A percentile compares a stretch with the other conserved stretches of the same genome.
Evolutionary conservation across 2,329 filamentous ascomycete genomes (phyloP).

Genomic region (Ophiostoma piceae): DNA sequence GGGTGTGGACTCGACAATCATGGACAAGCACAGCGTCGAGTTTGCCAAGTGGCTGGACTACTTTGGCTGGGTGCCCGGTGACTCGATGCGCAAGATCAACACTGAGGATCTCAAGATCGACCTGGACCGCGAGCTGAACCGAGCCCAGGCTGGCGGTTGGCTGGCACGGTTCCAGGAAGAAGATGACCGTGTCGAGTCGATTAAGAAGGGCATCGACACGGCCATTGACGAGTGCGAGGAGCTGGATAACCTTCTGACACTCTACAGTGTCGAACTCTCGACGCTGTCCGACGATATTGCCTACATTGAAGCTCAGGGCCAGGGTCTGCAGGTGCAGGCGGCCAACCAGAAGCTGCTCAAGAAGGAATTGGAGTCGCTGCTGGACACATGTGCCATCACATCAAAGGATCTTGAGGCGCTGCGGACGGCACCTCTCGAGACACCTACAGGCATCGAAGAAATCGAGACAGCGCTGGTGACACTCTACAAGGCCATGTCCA

Average conservation of each 20-base stretch:
- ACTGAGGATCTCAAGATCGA: conserved; percentile 78
- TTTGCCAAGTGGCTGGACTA: conserved; percentile 79
- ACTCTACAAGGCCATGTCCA: conserved; percentile 86
- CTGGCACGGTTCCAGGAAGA: conserved; percentile 77
- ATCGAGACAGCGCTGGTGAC: conserved; percentile 73
- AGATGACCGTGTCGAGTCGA: conserved; percentile 82
- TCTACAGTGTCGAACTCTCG: conserved; percentile 93
- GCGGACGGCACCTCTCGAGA: conserved; percentile 66
- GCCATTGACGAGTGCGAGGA: conserved; percentile 96
- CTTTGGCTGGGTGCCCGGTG: conserved; percentile 78
- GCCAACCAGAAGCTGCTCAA: conserved; percentile 94
- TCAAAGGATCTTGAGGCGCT: conserved; percentile 68
- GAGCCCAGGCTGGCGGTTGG: conserved; percentile 90
- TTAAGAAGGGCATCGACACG: conserved; percentile 78
- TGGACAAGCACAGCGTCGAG: conserved; percentile 71
- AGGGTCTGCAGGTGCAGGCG: conserved; percentile 93
- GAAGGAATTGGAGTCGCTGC: conserved; percentile 79
- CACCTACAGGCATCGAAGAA: conserved; percentile 62
- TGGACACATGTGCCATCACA: conserved; percentile 87
- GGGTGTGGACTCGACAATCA: conserved; percentile 69
- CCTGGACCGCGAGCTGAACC: conserved; percentile 79
- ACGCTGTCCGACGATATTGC: conserved; percentile 93
- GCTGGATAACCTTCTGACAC: conserved; percentile 83
- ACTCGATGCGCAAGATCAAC: conserved; percentile 66
- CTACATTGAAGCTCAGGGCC: conserved; percentile 94